Evolutionary conservation across 1,284 basidiomycete genomes (phyloP), one percentile per base, ranked within the genome.

Genomic region (Sporisorium sorghi): DNA sequence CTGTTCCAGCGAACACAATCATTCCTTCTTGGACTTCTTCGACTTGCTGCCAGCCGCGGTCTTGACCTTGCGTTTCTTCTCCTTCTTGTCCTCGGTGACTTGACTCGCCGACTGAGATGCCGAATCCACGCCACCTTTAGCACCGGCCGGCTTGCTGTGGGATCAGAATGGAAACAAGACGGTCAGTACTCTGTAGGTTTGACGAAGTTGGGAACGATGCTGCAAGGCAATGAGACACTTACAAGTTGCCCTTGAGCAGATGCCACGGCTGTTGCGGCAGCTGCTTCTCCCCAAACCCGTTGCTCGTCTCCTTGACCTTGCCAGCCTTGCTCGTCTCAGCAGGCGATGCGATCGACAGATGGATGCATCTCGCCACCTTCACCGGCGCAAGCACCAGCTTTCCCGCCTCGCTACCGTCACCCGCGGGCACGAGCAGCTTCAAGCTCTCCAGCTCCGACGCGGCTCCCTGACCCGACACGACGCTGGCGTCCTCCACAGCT

Each of bases 231-330:
- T 10, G 15, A n/a, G 19, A n/a, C 15, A 40, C 37, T 40, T 19
- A 40, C 37, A 79, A 80, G 26, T 44, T 49, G 2, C 75, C 75
- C 32, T 68, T 68, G 5, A 80, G 46, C 28, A 75, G 48, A 35
- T 79, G 72, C 77, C 77, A 79, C 4, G 79, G 79, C 65, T 80
- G 79, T 28, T 64, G 58, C 17, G 67, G 67, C 49, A 70, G 60
- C 59, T 58, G 64, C 42, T 57, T 68, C 59, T 58, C 59, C 24
- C 52, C 63, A 23, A 53, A 69, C 21, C 50, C 46, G 48, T 57
- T 69, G 17, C 42, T 58, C 5, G 56, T 33, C 42, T 57, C 58
- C 37, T 53, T 57, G 9, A 59, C n/a, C 21, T 56, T 64, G 17
- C 58, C 37, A 26, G 58, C 47, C 19, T 53, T 52, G n/a, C 42